Evolutionary conservation across 257 asterid species (phyloP).

Genomic region (Echites panduratus): DNA sequence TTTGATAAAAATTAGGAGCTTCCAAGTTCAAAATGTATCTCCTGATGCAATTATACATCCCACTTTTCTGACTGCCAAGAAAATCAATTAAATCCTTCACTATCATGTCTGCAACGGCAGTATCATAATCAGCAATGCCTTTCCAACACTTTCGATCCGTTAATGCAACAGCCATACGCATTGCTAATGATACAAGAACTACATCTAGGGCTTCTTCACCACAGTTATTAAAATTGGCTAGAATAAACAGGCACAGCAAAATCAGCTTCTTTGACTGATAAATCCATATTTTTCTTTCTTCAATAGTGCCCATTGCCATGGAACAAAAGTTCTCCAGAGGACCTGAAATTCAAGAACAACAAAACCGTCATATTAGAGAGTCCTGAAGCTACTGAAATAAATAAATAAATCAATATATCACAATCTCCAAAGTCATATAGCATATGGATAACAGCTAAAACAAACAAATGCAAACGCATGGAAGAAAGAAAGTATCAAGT

Average conservation of each 20-base stretch:
- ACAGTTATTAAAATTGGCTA: slow-evolving; percentile 55
- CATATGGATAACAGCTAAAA: background rate
- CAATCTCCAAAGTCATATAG: background rate
- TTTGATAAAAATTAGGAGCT: slow-evolving; percentile 41
- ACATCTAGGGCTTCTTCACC: slow-evolving; percentile 34
- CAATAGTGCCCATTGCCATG: slow-evolving; percentile 57
- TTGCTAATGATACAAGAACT: slow-evolving; percentile 57
- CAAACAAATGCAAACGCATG: background rate
- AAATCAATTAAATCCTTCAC: slow-evolving; percentile 53
- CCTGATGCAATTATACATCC: slow-evolving; percentile 55
- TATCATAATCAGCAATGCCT: slow-evolving; percentile 33
- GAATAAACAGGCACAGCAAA: slow-evolving; percentile 58
- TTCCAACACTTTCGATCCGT: slow-evolving; percentile 91
- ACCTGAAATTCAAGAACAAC: slow-evolving; percentile 43
- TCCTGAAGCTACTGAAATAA: background rate
- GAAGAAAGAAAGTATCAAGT: background rate
- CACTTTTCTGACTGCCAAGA: slow-evolving; percentile 58
- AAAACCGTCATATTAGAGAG: slow-evolving; percentile 17
- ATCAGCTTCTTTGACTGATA: slow-evolving; percentile 77
- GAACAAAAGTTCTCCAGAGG: slow-evolving; percentile 55
- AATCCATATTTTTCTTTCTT: slow-evolving; percentile 72
- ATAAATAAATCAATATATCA: background rate
- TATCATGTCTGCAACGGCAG: slow-evolving; percentile 44
- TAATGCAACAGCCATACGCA: slow-evolving; percentile 82
- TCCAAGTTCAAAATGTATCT: slow-evolving; percentile 61